Evolutionary conservation across 495 filamentous ascomycete genomes (phyloP).

Genomic region (Mycothermus thermophilus): DNA sequence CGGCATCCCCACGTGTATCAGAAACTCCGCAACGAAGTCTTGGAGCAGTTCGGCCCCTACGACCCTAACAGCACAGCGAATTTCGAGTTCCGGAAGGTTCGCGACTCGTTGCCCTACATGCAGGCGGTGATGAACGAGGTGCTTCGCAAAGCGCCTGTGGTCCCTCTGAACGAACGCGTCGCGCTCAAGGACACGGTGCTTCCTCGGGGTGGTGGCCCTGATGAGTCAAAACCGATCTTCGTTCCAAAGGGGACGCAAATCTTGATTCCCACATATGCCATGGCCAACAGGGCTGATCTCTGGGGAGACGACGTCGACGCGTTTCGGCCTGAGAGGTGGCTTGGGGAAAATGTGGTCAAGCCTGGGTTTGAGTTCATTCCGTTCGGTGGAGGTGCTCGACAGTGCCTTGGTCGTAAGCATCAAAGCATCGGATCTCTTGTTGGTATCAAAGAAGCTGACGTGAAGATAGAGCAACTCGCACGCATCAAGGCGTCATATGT

Average conservation of each 20-base stretch:
- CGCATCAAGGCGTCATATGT: conserved; percentile 31
- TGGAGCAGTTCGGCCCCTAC: conserved; percentile 25
- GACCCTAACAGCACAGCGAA: conserved; percentile 1
- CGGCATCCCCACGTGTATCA: conserved; percentile 30
- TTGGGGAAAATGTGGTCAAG: conserved; percentile 15
- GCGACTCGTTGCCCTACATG: conserved; percentile 28
- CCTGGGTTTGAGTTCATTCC: conserved; percentile 26
- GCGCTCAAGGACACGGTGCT: conserved; percentile 34
- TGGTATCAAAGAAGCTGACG: neutral
- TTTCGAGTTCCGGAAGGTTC: conserved; percentile 27
- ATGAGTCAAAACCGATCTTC: conserved; percentile 9
- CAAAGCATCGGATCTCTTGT: neutral
- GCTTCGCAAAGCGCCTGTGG: conserved; percentile 23
- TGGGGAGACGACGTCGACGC: conserved; percentile 21
- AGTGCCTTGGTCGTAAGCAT: conserved; percentile 19
- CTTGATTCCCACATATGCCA: conserved; percentile 21
- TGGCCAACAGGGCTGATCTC: conserved; percentile 24
- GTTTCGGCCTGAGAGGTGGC: conserved; percentile 21
- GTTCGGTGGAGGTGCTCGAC: conserved; percentile 12
- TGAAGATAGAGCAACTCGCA: conserved; percentile 28
- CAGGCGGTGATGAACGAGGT: conserved; percentile 36
- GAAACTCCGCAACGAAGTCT: conserved; percentile 38
- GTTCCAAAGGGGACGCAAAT: conserved; percentile 24
- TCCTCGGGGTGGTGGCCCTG: conserved; percentile 30
- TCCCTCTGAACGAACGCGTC: conserved; percentile 30